These are phyloP conservation scores for Saksenaea oblongispora DNA, from an alignment of 371 early-diverging fungal species.

Conservation along the genomic window DNA sequence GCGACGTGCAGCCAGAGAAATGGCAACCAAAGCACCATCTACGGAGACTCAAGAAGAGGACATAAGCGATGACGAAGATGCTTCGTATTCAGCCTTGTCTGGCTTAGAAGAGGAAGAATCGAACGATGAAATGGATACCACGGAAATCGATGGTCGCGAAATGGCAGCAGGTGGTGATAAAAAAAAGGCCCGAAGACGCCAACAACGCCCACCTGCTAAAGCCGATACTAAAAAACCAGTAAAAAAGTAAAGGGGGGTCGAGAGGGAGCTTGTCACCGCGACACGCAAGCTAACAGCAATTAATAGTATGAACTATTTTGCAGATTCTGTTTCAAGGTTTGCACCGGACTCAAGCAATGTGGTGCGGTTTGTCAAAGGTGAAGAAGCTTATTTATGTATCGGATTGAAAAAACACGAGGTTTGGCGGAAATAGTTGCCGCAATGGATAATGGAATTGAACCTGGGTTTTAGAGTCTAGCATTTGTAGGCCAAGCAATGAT, in stretches of 20 bases:
- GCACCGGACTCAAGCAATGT: slow-evolving; percentile 12
- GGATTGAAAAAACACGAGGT: slow-evolving; percentile 27
- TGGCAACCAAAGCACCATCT: not conserved
- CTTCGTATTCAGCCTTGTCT: slow-evolving; percentile 1
- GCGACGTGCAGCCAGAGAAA: slow-evolving; percentile 10
- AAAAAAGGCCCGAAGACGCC: not conserved
- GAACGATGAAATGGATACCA: not conserved
- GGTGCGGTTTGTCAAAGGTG: slow-evolving; percentile 4
- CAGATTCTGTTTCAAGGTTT: slow-evolving; percentile 14
- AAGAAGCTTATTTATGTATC: slow-evolving; percentile 17
- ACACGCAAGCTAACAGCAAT: not conserved
- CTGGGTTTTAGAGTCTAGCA: slow-evolving; percentile 34
- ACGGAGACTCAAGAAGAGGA: not conserved
- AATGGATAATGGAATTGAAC: not conserved
- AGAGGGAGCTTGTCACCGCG: not conserved
- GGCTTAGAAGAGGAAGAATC: slow-evolving; percentile 10
- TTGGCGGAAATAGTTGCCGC: not conserved
- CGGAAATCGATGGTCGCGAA: not conserved
- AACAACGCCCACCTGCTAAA: not conserved
- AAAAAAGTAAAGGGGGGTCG: not conserved
- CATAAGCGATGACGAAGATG: not conserved
- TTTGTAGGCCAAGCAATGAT: slow-evolving; percentile 54
- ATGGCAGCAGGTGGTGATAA: not conserved
- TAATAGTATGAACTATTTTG: slow-evolving; percentile 2
- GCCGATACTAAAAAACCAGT: not conserved